phyloP scores from a whole-genome alignment of 2,329 filamentous ascomycete species.

The Monilinia laxa region DNA sequence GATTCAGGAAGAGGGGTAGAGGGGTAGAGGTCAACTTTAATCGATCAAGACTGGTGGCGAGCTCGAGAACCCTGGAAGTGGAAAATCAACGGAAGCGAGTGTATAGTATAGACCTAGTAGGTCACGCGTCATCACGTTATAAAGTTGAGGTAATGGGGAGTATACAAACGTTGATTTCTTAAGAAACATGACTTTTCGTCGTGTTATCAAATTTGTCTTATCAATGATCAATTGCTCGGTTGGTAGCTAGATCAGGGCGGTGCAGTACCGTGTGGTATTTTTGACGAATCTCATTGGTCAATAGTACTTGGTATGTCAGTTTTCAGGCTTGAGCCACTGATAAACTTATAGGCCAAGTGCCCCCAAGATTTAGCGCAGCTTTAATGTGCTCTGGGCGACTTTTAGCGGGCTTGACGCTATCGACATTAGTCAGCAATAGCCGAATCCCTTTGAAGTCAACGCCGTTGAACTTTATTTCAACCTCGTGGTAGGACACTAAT shows the following conservation, averaged over 20 bases:
- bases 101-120: no score
- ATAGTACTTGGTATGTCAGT: background rate
- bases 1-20: no score
- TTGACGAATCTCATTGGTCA: background rate
- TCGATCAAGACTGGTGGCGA: no score
- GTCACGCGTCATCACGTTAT: no score
- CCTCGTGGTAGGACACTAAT: background rate
- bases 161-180: background rate
- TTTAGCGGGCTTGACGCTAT: background rate
- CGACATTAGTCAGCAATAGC: slow-evolving; percentile 5
- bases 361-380: background rate
- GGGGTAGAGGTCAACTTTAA: no score
- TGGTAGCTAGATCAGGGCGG: no score
- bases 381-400: background rate
- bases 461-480: slow-evolving; percentile 12
- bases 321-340: background rate
- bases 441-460: background rate
- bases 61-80: no score
- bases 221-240: no score
- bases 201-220: no score
- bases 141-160: background rate
- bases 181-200: background rate
- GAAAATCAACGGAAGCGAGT: no score
- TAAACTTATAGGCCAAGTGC: background rate
- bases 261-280: background rate